Conservation (phyloP, 495 filamentous ascomycete species). For the Annulohypoxylon moriforme region DNA sequence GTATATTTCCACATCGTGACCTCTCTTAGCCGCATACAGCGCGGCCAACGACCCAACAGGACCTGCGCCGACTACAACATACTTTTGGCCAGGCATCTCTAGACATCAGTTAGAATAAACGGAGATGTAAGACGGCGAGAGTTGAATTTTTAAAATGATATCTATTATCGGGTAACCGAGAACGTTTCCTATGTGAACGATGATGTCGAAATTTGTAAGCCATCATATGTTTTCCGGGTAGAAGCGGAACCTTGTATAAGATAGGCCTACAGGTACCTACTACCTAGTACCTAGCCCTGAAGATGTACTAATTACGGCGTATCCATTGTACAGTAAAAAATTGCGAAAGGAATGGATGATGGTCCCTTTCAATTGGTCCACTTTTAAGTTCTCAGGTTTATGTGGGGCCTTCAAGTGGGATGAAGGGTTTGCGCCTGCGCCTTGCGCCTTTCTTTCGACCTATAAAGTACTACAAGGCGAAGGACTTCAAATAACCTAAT, state of each 20-base stretch:
- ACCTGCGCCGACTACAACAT: conserved; percentile 88
- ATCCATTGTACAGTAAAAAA: too few species aligned
- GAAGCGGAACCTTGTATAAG: conserved; percentile 13
- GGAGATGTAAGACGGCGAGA: background rate
- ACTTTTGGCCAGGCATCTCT: conserved; percentile 66
- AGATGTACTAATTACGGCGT: too few species aligned
- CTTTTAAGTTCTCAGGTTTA: conserved; percentile 6
- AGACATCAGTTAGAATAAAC: too few species aligned
- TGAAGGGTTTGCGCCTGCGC: conserved; percentile 30
- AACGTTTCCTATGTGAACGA: background rate
- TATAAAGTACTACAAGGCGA: conserved; percentile 1
- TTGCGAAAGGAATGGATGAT: too few species aligned
- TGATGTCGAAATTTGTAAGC: background rate
- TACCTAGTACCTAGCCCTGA: background rate
- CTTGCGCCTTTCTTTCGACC: conserved; percentile 29
- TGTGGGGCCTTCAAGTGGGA: background rate
- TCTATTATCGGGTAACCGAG: background rate
- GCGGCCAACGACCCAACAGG: conserved; percentile 93
- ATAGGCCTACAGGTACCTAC: background rate
- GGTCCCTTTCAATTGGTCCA: background rate
- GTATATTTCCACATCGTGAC: conserved; percentile 92
- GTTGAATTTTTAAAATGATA: background rate
- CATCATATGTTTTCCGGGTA: conserved; percentile 20
- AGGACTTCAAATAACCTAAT: background rate
- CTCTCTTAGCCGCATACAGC: conserved; percentile 87